These are phyloP conservation scores for Globisporangium acanthophoron DNA, from an alignment of 352 stramenopile species.

Conservation along the genomic window DNA sequence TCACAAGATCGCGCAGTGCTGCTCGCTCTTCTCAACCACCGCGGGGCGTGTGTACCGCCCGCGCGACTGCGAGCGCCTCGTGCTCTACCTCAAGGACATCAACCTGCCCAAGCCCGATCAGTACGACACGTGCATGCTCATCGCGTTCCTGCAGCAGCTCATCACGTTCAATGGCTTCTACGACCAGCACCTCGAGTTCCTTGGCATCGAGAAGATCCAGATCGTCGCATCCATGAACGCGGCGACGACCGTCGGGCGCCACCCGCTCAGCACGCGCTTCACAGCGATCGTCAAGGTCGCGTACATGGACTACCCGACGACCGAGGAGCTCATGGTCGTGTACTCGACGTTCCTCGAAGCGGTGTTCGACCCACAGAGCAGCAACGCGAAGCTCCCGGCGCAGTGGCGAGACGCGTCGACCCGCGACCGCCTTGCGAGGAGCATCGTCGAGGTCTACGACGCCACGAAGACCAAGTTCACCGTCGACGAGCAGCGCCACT, in stretches of 20 bases:
- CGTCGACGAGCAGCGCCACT: conserved; percentile 92
- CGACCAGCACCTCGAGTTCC: conserved; percentile 92
- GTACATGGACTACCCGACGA: conserved; percentile 91
- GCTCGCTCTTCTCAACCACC: conserved; percentile 89
- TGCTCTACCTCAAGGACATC: conserved; percentile 96
- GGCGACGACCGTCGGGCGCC: conserved; percentile 88
- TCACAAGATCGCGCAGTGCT: conserved; percentile 92
- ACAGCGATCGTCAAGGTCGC: conserved; percentile 92
- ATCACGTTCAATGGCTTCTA: conserved; percentile 96
- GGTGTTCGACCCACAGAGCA: conserved; percentile 46
- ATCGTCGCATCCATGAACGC: conserved; percentile 95
- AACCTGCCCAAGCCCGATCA: conserved; percentile 93
- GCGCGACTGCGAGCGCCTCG: conserved; percentile 87
- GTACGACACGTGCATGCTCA: conserved; percentile 96
- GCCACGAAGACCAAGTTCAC: conserved; percentile 87
- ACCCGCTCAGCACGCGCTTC: conserved; percentile 91
- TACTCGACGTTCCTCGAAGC: conserved; percentile 88
- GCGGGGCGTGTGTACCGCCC: conserved; percentile 91
- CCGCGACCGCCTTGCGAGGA: conserved; percentile 77
- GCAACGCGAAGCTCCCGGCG: conserved; percentile 24
- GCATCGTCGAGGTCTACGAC: conserved; percentile 91
- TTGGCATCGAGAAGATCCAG: conserved; percentile 91
- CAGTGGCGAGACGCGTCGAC: conserved; percentile 54
- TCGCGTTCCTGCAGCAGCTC: conserved; percentile 95
- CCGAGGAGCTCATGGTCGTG: conserved; percentile 84